Evolutionary conservation across 441 rosid species (phyloP), one percentile per base, ranked within the genome.

Genomic region (Raphanus hybrid): DNA sequence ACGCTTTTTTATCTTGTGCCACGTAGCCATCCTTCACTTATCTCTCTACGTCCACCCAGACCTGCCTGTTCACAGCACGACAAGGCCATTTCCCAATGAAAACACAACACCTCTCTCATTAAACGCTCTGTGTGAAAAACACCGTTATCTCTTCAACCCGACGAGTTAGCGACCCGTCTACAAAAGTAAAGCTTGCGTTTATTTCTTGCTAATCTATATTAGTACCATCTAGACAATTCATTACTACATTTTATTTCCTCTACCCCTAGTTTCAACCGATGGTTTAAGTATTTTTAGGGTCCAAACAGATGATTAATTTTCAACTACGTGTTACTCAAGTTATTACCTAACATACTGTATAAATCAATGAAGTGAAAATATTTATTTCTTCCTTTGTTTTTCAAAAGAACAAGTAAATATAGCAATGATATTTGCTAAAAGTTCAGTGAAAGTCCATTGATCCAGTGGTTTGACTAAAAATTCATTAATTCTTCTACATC

Each of bases 1-100:
- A 69, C 16, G 72, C 81, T 74, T 2, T 43, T 43, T 54, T 27
- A 23, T 43, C 3, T 23, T 61, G 78, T 75, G 87, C 90, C 81
- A 69, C 71, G 75, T 79, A 34, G 5, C 58, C 45, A 37, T 82
- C 26, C 26, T 23, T 18, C 29, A 16, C 6, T 39, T 55, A 15
- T 52, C 45, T 58, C 77, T 62, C 60, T 37, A 37, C 39, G 39
- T 32, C 48, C 66, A 66, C 74, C 77, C 39, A 50, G 63, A 62
- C 63, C 66, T 80, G 80, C 80, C 75, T 68, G 83, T 80, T 76
- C 63, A 80, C 62, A 75, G 80, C 88, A 86, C 88, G 92, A 89
- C 92, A 90, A 84, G 70, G 81, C 87, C 90, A 83, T 68, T 87
- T 89, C 83, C 89, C 87, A 82, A 75, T 84, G 84, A 85, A 88